These are phyloP conservation scores for Scleroderma citrinum DNA, from an alignment of 768 basidiomycete genomes.

Conservation along the genomic window DNA sequence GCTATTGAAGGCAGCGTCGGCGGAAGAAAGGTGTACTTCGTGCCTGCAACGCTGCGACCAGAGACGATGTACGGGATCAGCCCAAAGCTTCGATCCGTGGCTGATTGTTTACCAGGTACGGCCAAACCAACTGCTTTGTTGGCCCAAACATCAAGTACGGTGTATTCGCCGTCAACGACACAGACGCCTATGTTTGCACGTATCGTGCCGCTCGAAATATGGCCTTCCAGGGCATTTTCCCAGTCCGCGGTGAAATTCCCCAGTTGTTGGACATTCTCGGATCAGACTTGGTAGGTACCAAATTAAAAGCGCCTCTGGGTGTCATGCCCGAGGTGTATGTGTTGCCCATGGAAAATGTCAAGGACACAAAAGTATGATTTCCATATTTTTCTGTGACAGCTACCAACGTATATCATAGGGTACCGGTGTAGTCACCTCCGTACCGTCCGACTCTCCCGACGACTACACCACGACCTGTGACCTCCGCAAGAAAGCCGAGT, in stretches of 20 bases:
- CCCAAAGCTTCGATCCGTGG: neutral
- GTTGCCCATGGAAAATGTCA: constrained; percentile 96
- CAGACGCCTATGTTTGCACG: constrained; percentile 86
- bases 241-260: constrained; percentile 62
- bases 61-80: constrained; percentile 74
- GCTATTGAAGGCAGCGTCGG: constrained; percentile 64
- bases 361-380: constrained; percentile 73
- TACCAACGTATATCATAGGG: constrained; percentile 45
- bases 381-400: neutral
- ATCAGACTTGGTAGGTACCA: constrained; percentile 76
- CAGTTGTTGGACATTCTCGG: constrained; percentile 79
- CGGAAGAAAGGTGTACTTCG: constrained; percentile 79
- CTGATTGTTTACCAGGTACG: constrained; percentile 56
- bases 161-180: constrained; percentile 80
- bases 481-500: constrained; percentile 92
- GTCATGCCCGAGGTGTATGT: constrained; percentile 86
- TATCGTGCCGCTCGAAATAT: constrained; percentile 93
- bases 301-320: constrained; percentile 81
- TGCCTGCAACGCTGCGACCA: constrained; percentile 93
- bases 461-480: constrained; percentile 89
- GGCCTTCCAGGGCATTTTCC: constrained; percentile 87
- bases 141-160: constrained; percentile 89
- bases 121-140: constrained; percentile 97
- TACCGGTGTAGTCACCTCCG: constrained; percentile 96
- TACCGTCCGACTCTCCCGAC: constrained; percentile 97